Evolutionary conservation across 2,329 filamentous ascomycete genomes (phyloP), one percentile per base, ranked within the genome.

Genomic region (Xylariomycetidae sp.): DNA sequence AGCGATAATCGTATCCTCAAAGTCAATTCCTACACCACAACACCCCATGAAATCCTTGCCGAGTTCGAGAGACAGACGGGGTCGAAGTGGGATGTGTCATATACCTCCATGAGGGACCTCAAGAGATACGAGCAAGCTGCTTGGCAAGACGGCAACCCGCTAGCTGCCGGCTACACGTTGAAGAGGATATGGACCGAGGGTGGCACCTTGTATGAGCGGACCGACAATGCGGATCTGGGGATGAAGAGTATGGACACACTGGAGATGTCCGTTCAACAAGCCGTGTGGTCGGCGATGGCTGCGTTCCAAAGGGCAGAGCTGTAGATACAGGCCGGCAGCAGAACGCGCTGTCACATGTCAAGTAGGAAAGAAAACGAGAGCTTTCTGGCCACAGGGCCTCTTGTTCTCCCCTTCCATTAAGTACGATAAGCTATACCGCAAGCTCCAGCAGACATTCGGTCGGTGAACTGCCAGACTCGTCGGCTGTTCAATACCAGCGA

Each of bases 171-270:
- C 19, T 29, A 33, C n/a, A 46, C 43, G n/a, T 29, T 46, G 25
- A 23, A 38, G 20, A 38, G 43, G 16, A 46, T 46, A n/a, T 46
- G 43, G 43, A 35, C 41, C 18, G 40, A 44, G 20, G 43, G 43
- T 10, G 16, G 43, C 30, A 46, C 43, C 10, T 29, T 46, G 10
- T 46, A 46, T 15, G 34, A 46, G 7, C 30, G 41, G 36, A 46
- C 43, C 3, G 43, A 46, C 30, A 46, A 46, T 17, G 32, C 36
- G 30, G 17, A 13, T 27, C 28, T 46, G 14, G 43, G 40, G 30
- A 33, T 25, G 30, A 26, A 27, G 7, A 33, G 26, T 16, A 33
- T 33, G 30, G 30, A 25, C n/a, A 33, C 30, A 3, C 12, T 33
- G 11, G 30, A 33, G 23, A 33, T 25, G 30, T 26, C 30, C n/a